Base-by-base conservation (phyloP, 768 basidiomycete species). In the Mycena alexandri region DNA sequence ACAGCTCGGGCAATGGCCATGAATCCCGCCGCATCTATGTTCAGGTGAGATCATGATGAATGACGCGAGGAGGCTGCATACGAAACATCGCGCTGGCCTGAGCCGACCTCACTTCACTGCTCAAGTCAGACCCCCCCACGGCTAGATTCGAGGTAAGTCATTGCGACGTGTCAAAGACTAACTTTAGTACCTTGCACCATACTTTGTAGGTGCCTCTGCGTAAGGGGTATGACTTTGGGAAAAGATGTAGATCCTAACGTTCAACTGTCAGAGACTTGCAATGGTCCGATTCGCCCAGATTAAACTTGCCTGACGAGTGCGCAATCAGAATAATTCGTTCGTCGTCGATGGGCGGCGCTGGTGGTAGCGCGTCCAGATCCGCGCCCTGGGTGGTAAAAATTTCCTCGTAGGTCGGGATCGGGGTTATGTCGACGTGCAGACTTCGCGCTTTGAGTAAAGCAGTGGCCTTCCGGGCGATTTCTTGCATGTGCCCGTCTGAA, bases 321-420 rank as follows among this genome's bases (percentile, higher is more conserved):
- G 58, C 58, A 24, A 59, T 59, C 10, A 59, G 13, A 6, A 59
- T 3, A 12, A 48, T 44, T 4, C 46, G 46, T 2, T 59, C 34
- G 19, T 59, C 58, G 9, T 22, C 33, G n/a, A 59, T 59, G 46
- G 29, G 5, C 19, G 17, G 33, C 46, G 48, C 33, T 7, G 44
- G 46, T 4, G 58, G 58, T 3, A 59, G 58, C 2, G 21, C n/a
- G 0, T 36, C 46, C 7, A 21, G 21, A 38, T 59, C 58, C 12
- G 4, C 4, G 46, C 9, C 13, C 9, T 34, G 19, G 11, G 17
- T 46, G 42, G 29, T 33, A 48, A 13, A 48, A 22, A 59, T 48
- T 13, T 59, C 58, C 13, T 59, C 58, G 6, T 59, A 59, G 5
- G 52, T 55, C 14, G 62, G 62, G 46, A 56, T 56, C 53, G 62